phyloP scores from a whole-genome alignment of 345 rosid genomes.

The Acer saccharum region DNA sequence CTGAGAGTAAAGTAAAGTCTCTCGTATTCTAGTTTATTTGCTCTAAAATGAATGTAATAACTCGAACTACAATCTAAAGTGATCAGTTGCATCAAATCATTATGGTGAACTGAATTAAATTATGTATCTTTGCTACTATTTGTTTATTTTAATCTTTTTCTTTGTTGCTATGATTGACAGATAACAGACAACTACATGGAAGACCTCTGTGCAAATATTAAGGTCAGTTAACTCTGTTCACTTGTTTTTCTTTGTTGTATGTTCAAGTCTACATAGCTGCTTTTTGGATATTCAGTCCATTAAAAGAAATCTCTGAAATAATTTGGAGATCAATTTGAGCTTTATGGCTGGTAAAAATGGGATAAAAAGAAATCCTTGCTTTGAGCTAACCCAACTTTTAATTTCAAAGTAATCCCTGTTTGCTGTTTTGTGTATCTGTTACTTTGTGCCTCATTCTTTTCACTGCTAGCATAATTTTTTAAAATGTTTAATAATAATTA shows the following conservation, averaged over 20 bases:
- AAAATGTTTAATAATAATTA: background rate
- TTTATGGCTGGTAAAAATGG: conserved; percentile 1
- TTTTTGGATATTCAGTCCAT: background rate
- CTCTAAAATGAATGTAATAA: background rate
- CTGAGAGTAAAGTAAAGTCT: conserved; percentile 61
- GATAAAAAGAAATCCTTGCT: background rate
- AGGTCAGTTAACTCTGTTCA: conserved; percentile 46
- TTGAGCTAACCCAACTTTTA: background rate
- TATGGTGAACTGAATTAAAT: background rate
- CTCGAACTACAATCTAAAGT: background rate
- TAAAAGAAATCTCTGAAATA: background rate
- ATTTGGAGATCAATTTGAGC: background rate
- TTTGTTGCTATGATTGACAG: conserved; percentile 36
- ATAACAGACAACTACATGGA: conserved; percentile 66
- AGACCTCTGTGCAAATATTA: conserved; percentile 67
- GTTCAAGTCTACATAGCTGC: background rate
- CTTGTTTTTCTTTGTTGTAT: background rate
- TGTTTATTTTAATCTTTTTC: background rate
- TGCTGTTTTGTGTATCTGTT: background rate
- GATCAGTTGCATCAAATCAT: background rate
- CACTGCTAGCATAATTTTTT: background rate
- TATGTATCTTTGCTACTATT: background rate
- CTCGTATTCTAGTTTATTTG: background rate
- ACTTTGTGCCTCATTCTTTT: background rate
- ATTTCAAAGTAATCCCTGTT: background rate